phyloP scores from a whole-genome alignment of 345 rosid species.

The Citrus medica region DNA sequence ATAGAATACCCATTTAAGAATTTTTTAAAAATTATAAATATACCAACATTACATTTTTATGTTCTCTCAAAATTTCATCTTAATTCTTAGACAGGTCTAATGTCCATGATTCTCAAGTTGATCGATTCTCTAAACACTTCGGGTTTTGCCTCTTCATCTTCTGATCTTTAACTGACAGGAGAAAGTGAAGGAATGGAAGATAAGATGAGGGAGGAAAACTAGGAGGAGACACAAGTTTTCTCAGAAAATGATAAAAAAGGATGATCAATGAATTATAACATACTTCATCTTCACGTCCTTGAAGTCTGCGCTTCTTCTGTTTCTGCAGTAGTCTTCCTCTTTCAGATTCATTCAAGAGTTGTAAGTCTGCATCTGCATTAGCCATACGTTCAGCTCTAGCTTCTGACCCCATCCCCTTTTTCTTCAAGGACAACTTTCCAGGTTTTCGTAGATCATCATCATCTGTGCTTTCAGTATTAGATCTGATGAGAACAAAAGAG shows the following conservation, averaged over 20 bases:
- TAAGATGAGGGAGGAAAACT: conserved; percentile 1
- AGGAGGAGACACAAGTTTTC: background rate
- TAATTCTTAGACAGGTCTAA: background rate
- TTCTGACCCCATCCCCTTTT: conserved; percentile 90
- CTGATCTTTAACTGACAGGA: background rate
- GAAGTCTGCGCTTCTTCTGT: conserved; percentile 85
- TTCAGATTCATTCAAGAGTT: conserved; percentile 69
- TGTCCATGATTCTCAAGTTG: background rate
- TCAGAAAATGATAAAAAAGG: background rate
- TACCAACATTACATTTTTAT: background rate
- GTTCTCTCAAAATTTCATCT: background rate
- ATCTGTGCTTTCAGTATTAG: conserved; percentile 40
- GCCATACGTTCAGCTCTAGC: conserved; percentile 77
- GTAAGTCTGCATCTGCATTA: conserved; percentile 75
- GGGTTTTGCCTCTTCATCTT: background rate
- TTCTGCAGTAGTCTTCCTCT: conserved; percentile 75
- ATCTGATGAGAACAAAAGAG: conserved; percentile 29
- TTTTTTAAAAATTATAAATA: background rate
- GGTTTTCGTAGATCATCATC: conserved; percentile 70
- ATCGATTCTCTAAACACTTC: background rate
- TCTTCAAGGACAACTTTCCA: conserved; percentile 82
- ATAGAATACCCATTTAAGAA: background rate
- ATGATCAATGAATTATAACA: conserved; percentile 23
- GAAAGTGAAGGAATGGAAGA: background rate
- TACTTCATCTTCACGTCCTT: conserved; percentile 95